A percentile compares a stretch with the other conserved stretches of the same genome.
Evolutionary conservation across 768 basidiomycete species (phyloP).

Genomic region (Lactarius indigo): DNA sequence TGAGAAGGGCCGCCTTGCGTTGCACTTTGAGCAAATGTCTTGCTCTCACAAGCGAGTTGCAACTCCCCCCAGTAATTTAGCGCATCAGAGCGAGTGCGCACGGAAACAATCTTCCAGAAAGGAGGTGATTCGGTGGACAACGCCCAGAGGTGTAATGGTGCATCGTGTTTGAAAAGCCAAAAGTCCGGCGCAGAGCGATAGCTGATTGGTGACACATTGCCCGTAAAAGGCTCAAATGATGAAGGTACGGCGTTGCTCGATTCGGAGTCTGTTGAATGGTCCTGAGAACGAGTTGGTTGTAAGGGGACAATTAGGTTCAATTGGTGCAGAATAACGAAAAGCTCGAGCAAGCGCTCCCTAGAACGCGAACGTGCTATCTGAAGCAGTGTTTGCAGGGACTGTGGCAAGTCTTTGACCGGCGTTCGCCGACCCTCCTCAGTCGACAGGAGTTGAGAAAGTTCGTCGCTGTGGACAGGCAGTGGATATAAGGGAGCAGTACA

Average conservation of each 20-base stretch:
- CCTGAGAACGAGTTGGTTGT: conserved; percentile 38
- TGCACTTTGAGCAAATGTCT: conserved; percentile 30
- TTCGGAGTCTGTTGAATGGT: conserved; percentile 46
- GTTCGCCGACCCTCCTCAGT: conserved; percentile 47
- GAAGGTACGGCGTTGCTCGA: conserved; percentile 42
- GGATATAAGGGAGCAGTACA: conserved; percentile 62
- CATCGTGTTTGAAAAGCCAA: conserved; percentile 57
- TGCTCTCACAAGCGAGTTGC: conserved; percentile 43
- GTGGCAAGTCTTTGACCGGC: conserved; percentile 52
- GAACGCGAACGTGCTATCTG: conserved; percentile 57
- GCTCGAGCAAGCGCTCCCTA: conserved; percentile 57
- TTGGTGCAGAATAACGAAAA: conserved; percentile 54
- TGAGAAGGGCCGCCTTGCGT: conserved; percentile 26
- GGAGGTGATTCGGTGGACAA: conserved; percentile 47
- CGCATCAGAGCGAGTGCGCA: conserved; percentile 40
- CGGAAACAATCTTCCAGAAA: conserved; percentile 50
- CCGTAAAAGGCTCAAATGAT: conserved; percentile 43
- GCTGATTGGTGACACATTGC: conserved; percentile 44
- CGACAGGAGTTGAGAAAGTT: conserved; percentile 49
- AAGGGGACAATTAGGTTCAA: conserved; percentile 63
- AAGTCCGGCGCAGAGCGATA: conserved; percentile 52
- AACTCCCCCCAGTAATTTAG: conserved; percentile 57
- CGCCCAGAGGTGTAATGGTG: conserved; percentile 61
- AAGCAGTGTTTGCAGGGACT: conserved; percentile 45
- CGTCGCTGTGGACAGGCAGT: conserved; percentile 52